Percentiles rank a stretch among this genome's conserved stretches.
These are phyloP conservation scores for Populus hybrid DNA, from an alignment of 441 rosid species.

Conservation along the genomic window DNA sequence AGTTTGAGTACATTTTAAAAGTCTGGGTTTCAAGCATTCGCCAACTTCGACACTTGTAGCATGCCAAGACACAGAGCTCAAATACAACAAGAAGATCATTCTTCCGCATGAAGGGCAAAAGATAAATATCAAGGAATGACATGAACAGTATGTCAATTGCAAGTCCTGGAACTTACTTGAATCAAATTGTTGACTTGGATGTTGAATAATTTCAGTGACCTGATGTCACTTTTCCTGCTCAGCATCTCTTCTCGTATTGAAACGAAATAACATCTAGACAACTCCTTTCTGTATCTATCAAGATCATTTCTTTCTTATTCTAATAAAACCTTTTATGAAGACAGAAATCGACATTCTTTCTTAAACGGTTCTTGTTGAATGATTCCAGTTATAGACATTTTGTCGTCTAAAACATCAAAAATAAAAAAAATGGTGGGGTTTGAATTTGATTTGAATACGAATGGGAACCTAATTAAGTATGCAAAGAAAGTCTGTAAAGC, in stretches of 20 bases:
- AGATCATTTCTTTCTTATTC: neutral
- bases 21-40: neutral
- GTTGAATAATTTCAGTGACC: slow-evolving; percentile 67
- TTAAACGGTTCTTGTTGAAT: too few species aligned
- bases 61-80: neutral
- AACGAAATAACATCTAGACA: neutral
- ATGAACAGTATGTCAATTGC: too few species aligned
- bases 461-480: too few species aligned
- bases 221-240: slow-evolving; percentile 55
- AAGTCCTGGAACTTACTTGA: slow-evolving; percentile 52
- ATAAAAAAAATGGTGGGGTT: too few species aligned
- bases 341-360: neutral
- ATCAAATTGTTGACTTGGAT: slow-evolving; percentile 97
- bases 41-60: too few species aligned
- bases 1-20: neutral
- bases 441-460: too few species aligned
- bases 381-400: too few species aligned
- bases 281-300: neutral
- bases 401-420: too few species aligned
- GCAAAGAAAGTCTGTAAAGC: too few species aligned
- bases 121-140: neutral
- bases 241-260: neutral
- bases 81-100: neutral
- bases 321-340: neutral
- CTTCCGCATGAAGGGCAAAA: neutral